These are phyloP conservation scores for Vaccinium corymbosum DNA, from an alignment of 148 eudicot genomes.

Conservation along the genomic window DNA sequence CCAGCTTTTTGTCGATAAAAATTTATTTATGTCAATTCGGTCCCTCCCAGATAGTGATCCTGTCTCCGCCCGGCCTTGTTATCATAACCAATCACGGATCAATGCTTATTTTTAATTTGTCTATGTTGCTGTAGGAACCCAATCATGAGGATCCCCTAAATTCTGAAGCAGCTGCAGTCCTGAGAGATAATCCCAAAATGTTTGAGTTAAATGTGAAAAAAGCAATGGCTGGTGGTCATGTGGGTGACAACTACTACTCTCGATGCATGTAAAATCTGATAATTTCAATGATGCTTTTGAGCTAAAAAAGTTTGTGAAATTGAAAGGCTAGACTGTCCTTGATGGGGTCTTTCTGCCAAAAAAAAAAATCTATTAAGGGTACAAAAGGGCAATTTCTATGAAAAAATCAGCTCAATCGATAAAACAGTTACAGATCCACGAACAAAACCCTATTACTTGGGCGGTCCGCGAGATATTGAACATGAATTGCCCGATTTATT, in stretches of 20 bases:
- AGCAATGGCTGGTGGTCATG: constrained; percentile 84
- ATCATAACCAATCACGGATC: background rate
- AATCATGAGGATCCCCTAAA: constrained; percentile 91
- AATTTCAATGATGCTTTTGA: constrained; percentile 18
- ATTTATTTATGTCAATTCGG: background rate
- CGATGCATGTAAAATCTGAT: constrained; percentile 67
- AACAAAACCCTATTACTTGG: no score
- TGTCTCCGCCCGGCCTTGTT: background rate
- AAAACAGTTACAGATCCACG: no score
- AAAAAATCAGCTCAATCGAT: no score
- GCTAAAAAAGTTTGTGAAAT: background rate
- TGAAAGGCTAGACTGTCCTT: background rate
- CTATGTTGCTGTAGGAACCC: constrained; percentile 29
- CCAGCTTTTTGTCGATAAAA: background rate
- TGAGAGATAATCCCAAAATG: constrained; percentile 78
- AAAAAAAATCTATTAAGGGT: background rate
- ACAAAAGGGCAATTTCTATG: background rate
- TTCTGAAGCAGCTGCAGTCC: constrained; percentile 73
- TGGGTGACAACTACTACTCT: constrained; percentile 65
- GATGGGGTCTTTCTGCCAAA: background rate
- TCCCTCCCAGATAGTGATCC: background rate
- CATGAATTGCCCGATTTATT: no score
- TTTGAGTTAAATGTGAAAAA: constrained; percentile 71
- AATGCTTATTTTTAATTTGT: background rate
- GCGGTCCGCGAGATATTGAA: no score